A percentile compares a stretch with the other conserved stretches of the same genome.
Evolutionary conservation across 106 monocot genomes (phyloP).

Genomic region (Allium cepa): DNA sequence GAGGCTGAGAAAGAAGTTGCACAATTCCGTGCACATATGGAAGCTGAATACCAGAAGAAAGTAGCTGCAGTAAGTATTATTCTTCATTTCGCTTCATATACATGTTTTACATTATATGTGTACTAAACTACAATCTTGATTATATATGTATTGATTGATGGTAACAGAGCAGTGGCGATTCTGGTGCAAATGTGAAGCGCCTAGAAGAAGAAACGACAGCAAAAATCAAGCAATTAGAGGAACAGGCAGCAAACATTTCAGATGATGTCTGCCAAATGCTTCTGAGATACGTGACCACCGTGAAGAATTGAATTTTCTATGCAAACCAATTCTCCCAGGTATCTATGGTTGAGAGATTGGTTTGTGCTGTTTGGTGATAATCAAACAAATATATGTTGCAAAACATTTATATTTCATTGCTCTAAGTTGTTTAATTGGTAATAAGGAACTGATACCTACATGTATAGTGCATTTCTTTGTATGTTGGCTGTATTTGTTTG

Average conservation of each 20-base stretch:
- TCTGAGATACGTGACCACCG: slow-evolving; percentile 58
- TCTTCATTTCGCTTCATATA: no score
- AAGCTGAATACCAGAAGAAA: slow-evolving; percentile 74
- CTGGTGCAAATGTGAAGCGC: slow-evolving; percentile 80
- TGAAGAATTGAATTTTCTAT: slow-evolving; percentile 17
- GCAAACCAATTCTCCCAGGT: no score
- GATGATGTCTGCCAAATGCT: slow-evolving; percentile 69
- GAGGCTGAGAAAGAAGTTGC: slow-evolving; percentile 81
- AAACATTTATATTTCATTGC: no score
- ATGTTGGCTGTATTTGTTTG: no score
- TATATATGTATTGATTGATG: background rate
- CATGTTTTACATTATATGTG: no score
- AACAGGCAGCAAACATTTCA: slow-evolving; percentile 48
- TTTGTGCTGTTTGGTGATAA: no score
- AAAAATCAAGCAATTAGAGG: slow-evolving; percentile 45
- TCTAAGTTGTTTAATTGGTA: no score
- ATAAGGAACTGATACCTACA: no score
- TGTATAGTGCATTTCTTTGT: no score
- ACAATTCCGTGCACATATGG: slow-evolving; percentile 67
- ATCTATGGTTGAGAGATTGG: no score
- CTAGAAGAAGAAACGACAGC: slow-evolving; percentile 56
- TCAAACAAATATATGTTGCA: no score
- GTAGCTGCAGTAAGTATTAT: slow-evolving; percentile 32
- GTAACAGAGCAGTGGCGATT: slow-evolving; percentile 75
- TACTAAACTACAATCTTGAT: no score